Evolutionary conservation across 140 eudicot genomes (phyloP).

Genomic region (Anethum foeniculum): DNA sequence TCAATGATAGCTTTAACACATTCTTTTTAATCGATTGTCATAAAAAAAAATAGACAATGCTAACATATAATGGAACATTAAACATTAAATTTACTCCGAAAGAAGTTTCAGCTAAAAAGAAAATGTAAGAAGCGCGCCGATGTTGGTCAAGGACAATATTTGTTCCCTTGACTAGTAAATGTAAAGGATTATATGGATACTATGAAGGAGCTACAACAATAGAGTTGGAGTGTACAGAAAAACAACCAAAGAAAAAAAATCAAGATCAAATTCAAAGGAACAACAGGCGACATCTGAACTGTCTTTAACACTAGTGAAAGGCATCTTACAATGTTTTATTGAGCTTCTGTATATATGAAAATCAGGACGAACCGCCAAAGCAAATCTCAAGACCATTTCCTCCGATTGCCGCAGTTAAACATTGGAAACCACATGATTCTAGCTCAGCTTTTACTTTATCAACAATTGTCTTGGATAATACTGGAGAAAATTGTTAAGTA

Average conservation of each 20-base stretch:
- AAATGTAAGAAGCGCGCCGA: constrained; percentile 13
- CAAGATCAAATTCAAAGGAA: background rate
- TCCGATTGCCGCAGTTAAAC: constrained; percentile 86
- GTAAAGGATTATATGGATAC: background rate
- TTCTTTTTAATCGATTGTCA: background rate
- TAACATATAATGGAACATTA: background rate
- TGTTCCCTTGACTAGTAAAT: background rate
- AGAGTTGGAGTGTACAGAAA: background rate
- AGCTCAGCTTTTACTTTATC: constrained; percentile 68
- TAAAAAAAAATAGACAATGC: background rate
- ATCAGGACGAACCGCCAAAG: constrained; percentile 34
- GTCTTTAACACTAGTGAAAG: background rate
- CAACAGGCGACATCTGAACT: background rate
- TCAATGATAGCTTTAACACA: background rate
- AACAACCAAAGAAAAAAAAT: background rate
- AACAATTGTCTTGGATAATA: constrained; percentile 57
- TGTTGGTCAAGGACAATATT: background rate
- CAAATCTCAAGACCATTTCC: constrained; percentile 74
- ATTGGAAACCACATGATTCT: constrained; percentile 76
- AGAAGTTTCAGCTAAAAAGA: background rate
- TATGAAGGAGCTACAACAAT: background rate
- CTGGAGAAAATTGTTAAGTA: constrained; percentile 58
- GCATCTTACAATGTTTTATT: constrained; percentile 6
- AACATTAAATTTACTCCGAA: constrained; percentile 35
- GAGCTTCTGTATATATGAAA: background rate